phyloP scores from a whole-genome alignment of 805 yeast genomes.

The Ogataea henricii region DNA sequence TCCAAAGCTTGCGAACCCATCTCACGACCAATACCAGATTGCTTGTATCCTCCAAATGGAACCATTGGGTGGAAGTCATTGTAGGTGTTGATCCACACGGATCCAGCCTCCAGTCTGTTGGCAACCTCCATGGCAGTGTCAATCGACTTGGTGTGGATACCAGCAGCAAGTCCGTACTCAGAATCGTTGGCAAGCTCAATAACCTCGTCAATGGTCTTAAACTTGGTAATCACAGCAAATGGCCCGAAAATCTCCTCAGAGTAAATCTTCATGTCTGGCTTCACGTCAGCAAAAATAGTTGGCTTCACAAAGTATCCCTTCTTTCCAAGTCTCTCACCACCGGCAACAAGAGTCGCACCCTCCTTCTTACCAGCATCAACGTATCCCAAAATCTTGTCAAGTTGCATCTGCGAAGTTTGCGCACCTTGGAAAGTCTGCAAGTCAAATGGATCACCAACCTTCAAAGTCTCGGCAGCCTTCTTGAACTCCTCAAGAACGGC shows the following conservation, averaged over 20 bases:
- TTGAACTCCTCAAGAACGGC: slow-evolving; percentile 59
- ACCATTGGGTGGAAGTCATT: slow-evolving; percentile 73
- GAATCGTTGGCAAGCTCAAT: slow-evolving; percentile 67
- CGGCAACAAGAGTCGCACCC: slow-evolving; percentile 67
- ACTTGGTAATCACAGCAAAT: slow-evolving; percentile 69
- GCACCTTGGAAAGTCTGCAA: slow-evolving; percentile 73
- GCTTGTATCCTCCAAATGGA: slow-evolving; percentile 82
- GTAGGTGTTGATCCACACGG: slow-evolving; percentile 80
- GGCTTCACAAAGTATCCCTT: slow-evolving; percentile 76
- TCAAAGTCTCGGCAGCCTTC: slow-evolving; percentile 56
- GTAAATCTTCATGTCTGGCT: slow-evolving; percentile 61
- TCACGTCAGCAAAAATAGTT: slow-evolving; percentile 71
- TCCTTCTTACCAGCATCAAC: slow-evolving; percentile 66
- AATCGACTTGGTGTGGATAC: slow-evolving; percentile 67
- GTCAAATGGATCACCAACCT: slow-evolving; percentile 77
- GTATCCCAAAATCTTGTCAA: slow-evolving; percentile 66
- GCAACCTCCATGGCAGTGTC: slow-evolving; percentile 65
- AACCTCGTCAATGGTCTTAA: slow-evolving; percentile 67
- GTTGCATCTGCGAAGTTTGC: slow-evolving; percentile 70
- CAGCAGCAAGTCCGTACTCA: slow-evolving; percentile 80
- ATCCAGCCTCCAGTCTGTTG: slow-evolving; percentile 69
- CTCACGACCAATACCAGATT: slow-evolving; percentile 84
- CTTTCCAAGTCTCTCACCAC: slow-evolving; percentile 65
- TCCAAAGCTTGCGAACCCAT: slow-evolving; percentile 81
- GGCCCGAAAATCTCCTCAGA: slow-evolving; percentile 82